A percentile compares a stretch with the other conserved stretches of the same genome.
These are phyloP conservation scores for Kluyveromyces lactis DNA, from an alignment of 805 yeast species.

Conservation along the genomic window DNA sequence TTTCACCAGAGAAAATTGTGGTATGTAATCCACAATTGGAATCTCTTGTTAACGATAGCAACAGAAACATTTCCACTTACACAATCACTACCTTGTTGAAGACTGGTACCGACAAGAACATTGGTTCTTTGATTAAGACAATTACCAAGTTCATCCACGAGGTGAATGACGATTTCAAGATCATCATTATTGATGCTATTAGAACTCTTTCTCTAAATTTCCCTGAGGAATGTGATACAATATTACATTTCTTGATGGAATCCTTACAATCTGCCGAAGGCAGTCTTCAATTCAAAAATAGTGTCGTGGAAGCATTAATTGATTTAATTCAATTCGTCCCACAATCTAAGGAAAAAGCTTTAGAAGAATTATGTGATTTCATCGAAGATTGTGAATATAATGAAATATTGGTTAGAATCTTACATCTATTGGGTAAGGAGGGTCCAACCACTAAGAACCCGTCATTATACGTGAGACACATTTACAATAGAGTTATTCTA, in stretches of 20 bases:
- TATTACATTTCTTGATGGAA: constrained; percentile 75
- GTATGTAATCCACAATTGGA: constrained; percentile 82
- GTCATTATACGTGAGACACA: constrained; percentile 86
- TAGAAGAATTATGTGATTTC: constrained; percentile 88
- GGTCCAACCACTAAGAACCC: constrained; percentile 87
- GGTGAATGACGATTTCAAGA: constrained; percentile 90
- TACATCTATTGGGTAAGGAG: constrained; percentile 87
- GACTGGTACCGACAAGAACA: constrained; percentile 85
- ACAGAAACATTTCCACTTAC: constrained; percentile 89
- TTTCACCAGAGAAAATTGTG: constrained; percentile 69
- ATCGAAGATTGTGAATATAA: constrained; percentile 98
- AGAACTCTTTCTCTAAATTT: constrained; percentile 86
- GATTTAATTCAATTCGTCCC: constrained; percentile 87
- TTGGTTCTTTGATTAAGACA: constrained; percentile 80
- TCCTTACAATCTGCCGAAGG: constrained; percentile 82
- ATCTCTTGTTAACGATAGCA: constrained; percentile 74
- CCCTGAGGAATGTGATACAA: constrained; percentile 80
- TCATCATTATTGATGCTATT: constrained; percentile 91
- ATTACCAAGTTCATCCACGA: constrained; percentile 86
- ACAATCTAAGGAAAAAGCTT: constrained; percentile 69
- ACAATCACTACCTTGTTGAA: constrained; percentile 94
- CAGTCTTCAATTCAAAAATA: constrained; percentile 72
- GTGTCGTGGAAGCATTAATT: constrained; percentile 86
- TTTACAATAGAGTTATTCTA: constrained; percentile 91
- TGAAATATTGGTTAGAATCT: constrained; percentile 84